Evolutionary conservation across 2,329 filamentous ascomycete genomes (phyloP), one percentile per base, ranked within the genome.

Genomic region (Myrmaecium sp.): DNA sequence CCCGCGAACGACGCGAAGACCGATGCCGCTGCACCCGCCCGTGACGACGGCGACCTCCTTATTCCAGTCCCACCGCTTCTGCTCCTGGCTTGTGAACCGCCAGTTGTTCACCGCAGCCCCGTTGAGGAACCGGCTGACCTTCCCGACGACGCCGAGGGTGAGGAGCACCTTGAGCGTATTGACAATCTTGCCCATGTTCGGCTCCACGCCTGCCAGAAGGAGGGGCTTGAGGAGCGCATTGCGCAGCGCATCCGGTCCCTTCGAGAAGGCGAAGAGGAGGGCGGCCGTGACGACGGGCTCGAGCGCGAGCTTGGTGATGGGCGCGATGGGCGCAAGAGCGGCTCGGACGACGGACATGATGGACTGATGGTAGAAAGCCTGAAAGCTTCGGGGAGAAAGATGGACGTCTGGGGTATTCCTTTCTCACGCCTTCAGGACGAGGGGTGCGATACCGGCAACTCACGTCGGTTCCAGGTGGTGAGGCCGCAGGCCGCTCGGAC

Each of bases 71-170:
- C 49, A 51, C 12, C 21, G 16, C 7, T 37, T 36, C 25, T 45
- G 40, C 32, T 47, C 48, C 30, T 49, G 43, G 5, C 45, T 46
- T 25, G 35, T 39, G 7, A 51, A 26, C 8, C 48, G 44, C 41
- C 51, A 58, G 23, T 51, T 46, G 42, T 60, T 51, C 14, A 50
- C 35, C 12, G 49, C 47, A 8, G 47, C 27, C 5, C 36, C 32
- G 17, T 49, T 52, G 4, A 51, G 33, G 17, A 36, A 32, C 11
- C 33, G 32, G 21, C 51, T 51, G 14, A 40, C 27, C 1, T 30
- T 37, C 35, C 33, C 37, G 25, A 40, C 30, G 2, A 55, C 20
- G 4, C 56, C 53, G 5, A 49, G 26, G 2, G 36, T 39, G 11
- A 51, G 32, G 11, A 47, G 35, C 38, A 36, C 38, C 21, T 47